Evolutionary conservation across 768 basidiomycete species (phyloP).

Genomic region (Termitomyces sp.): DNA sequence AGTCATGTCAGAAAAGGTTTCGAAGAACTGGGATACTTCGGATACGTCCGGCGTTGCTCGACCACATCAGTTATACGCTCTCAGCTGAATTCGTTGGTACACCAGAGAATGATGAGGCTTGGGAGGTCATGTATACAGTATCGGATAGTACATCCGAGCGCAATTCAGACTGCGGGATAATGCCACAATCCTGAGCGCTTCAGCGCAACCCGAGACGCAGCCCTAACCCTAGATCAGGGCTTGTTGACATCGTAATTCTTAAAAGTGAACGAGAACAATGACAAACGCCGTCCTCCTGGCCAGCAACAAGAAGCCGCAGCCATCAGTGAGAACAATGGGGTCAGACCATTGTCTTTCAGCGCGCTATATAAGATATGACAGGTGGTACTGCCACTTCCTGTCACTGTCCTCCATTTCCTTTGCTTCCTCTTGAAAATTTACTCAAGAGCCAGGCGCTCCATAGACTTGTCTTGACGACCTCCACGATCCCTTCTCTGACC

Average conservation of each 20-base stretch:
- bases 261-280: slow-evolving; percentile 12
- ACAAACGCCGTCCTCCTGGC: background rate
- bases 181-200: no score
- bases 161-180: no score
- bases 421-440: background rate
- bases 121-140: no score
- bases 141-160: no score
- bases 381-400: background rate
- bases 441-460: slow-evolving; percentile 18
- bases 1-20: no score
- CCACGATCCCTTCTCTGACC: slow-evolving; percentile 11
- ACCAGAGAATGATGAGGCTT: no score
- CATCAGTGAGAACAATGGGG: slow-evolving; percentile 9
- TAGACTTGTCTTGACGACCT: slow-evolving; percentile 15
- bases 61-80: no score
- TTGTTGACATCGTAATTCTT: slow-evolving; percentile 1
- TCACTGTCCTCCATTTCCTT: background rate
- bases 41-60: no score
- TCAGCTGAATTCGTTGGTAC: no score
- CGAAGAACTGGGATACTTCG: no score
- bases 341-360: slow-evolving; percentile 6
- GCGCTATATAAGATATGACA: slow-evolving; percentile 11
- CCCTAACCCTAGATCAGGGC: slow-evolving; percentile 7
- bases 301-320: background rate
- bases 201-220: no score